Base-by-base conservation (phyloP, 306 rosid genomes). In the Geum urbanum region DNA sequence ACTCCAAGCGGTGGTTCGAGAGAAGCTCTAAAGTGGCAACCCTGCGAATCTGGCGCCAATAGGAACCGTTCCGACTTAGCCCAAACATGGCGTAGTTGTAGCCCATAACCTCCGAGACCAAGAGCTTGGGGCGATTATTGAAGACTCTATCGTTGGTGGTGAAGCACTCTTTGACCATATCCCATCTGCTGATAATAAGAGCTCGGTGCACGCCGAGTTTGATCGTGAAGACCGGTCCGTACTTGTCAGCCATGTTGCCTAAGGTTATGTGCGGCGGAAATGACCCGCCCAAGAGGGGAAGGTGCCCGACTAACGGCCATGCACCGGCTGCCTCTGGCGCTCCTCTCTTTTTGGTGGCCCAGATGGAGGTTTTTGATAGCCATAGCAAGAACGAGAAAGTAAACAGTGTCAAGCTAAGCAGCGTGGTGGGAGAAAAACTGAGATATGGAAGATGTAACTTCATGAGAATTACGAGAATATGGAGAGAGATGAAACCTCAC, bases 251-350 rank as follows among this genome's bases (percentile, higher is more conserved):
- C 52, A 79, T 57, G 15, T 48, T 14, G 7, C 75, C 76, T 9
- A 79, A 58, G 16, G 64, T 78, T 35, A 67, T 60, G 55, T 78
- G 82, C 22, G 75, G 72, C 2, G 69, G 69, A 37, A 66, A 55
- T 10, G 80, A 13, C 0, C 82, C 76, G 1, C 65, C 50, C 8
- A 79, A 63, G 14, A 59, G 74, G 39, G 43, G 80, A 63, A 79
- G 76, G 69, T 84, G 86, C 0, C 86, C 88, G 4, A 79, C 64
- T 4, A 81, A 24, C 1, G 88, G 88, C 84, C 76, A 70, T 4
- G 80, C 71, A 0, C 86, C 82, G 1, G 48, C n/a, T 1, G 78
- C 80, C 63, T 66, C 76, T 12, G 82, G 88, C 0, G 86, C 71
- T 39, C 4, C 9, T 15, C 68, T 44, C 51, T 35, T 60, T 16